phyloP scores from a whole-genome alignment of 2,329 filamentous ascomycete species.

The Aspergillus alliaceus region DNA sequence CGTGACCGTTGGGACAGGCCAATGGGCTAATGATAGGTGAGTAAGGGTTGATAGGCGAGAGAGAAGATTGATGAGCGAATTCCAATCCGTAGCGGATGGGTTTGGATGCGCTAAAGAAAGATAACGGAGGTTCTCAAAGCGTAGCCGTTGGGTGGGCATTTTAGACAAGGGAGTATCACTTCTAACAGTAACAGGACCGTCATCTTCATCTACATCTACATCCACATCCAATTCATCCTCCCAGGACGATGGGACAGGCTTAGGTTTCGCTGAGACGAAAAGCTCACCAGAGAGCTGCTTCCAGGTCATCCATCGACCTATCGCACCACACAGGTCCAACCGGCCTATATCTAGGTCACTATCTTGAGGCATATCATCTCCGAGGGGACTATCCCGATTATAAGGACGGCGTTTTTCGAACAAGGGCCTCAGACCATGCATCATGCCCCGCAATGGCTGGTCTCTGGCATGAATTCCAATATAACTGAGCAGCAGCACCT shows the following conservation, averaged over 20 bases:
- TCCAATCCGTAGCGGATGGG: slow-evolving; percentile 52
- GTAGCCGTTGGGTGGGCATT: slow-evolving; percentile 26
- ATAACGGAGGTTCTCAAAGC: slow-evolving; percentile 56
- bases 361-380: slow-evolving; percentile 12
- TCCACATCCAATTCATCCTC: slow-evolving; percentile 37
- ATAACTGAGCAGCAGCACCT: slow-evolving; percentile 57
- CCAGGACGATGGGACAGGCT: slow-evolving; percentile 40
- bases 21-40: slow-evolving; percentile 63
- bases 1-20: slow-evolving; percentile 60
- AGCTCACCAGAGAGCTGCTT: slow-evolving; percentile 49
- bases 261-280: slow-evolving; percentile 25
- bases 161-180: slow-evolving; percentile 15
- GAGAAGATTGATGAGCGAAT: slow-evolving; percentile 54
- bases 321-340: slow-evolving; percentile 54
- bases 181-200: not conserved
- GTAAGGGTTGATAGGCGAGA: slow-evolving; percentile 57
- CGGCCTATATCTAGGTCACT: slow-evolving; percentile 46
- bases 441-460: slow-evolving; percentile 38
- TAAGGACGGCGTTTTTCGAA: slow-evolving; percentile 34
- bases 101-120: slow-evolving; percentile 57
- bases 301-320: slow-evolving; percentile 51
- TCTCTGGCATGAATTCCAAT: slow-evolving; percentile 51
- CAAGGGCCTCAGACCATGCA: slow-evolving; percentile 51
- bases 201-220: no score
- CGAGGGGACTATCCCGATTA: slow-evolving; percentile 17